phyloP scores from a whole-genome alignment of 2,329 filamentous ascomycete genomes.

The Epichloe elymi region DNA sequence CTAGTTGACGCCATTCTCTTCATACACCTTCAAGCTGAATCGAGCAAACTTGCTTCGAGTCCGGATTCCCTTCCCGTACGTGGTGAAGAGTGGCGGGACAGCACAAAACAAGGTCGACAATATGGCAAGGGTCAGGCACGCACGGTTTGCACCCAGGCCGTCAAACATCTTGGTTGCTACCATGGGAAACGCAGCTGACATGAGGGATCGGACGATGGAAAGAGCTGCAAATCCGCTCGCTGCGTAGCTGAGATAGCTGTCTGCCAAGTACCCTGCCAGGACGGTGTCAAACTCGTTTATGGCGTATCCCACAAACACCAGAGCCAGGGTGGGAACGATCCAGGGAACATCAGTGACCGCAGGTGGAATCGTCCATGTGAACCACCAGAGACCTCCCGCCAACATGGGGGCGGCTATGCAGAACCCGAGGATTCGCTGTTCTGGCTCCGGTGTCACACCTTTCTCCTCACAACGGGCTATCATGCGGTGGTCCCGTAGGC shows the following conservation, averaged over 20 bases:
- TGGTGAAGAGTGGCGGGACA: not conserved
- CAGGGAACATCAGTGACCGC: not conserved
- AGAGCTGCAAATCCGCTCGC: constrained; percentile 1
- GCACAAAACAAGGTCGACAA: not conserved
- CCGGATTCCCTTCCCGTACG: not conserved
- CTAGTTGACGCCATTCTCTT: not conserved
- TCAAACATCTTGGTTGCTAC: not conserved
- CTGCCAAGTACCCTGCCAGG: not conserved
- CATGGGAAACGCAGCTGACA: not conserved
- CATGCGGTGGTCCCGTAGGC: not conserved
- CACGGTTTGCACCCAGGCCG: not conserved
- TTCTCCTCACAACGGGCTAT: not conserved
- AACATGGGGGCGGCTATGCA: not conserved
- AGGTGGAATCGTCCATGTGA: constrained; percentile 1
- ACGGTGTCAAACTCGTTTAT: constrained; percentile 1
- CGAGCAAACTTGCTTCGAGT: not conserved
- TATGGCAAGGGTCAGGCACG: not conserved
- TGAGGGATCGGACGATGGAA: not conserved
- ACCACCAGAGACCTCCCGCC: not conserved
- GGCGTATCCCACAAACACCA: not conserved
- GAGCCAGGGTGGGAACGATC: not conserved
- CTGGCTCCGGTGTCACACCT: not conserved
- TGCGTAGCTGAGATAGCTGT: not conserved
- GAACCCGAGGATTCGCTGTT: not conserved
- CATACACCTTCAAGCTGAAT: not conserved